Evolutionary conservation across 2,329 filamentous ascomycete species (phyloP).

Genomic region (Penicillium paneum): DNA sequence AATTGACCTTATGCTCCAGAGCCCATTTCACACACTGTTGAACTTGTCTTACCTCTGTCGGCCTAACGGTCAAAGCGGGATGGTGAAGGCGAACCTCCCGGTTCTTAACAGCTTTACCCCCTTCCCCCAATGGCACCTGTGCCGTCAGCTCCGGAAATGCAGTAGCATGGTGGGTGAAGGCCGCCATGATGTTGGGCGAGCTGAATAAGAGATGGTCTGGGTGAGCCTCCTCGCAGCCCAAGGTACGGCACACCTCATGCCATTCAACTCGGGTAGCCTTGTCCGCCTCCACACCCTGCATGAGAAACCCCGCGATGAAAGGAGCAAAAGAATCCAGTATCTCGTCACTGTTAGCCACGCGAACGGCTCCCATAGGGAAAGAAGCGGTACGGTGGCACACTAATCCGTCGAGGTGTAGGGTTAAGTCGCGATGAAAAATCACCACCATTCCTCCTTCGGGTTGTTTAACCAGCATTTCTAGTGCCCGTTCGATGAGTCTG

Average conservation of each 20-base stretch:
- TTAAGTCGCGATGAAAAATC: conserved; percentile 55
- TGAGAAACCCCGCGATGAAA: conserved; percentile 51
- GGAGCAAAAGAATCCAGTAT: conserved; percentile 51
- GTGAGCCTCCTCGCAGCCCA: conserved; percentile 43
- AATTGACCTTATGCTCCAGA: conserved; percentile 41
- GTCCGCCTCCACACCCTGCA: conserved; percentile 25
- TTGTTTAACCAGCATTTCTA: conserved; percentile 46
- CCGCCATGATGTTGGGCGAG: conserved; percentile 50
- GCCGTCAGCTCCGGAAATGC: conserved; percentile 44
- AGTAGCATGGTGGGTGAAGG: conserved; percentile 50
- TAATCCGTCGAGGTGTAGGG: conserved; percentile 48
- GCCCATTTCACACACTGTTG: conserved; percentile 59
- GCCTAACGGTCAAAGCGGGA: conserved; percentile 48
- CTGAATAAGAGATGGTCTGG: conserved; percentile 48
- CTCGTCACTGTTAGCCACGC: conserved; percentile 47
- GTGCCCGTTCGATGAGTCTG: conserved; percentile 46
- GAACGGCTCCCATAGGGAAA: conserved; percentile 47
- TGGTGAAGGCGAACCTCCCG: conserved; percentile 47
- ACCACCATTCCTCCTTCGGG: conserved; percentile 44
- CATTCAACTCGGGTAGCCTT: conserved; percentile 41
- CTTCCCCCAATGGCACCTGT: conserved; percentile 37
- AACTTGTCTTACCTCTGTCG: conserved; percentile 49
- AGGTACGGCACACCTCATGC: conserved; percentile 52
- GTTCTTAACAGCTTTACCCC: conserved; percentile 7
- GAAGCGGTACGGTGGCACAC: conserved; percentile 48